A percentile compares a stretch with the other conserved stretches of the same genome.
phyloP scores from a whole-genome alignment of 2,329 filamentous ascomycete genomes.

The Pochonia chlamydosporia region DNA sequence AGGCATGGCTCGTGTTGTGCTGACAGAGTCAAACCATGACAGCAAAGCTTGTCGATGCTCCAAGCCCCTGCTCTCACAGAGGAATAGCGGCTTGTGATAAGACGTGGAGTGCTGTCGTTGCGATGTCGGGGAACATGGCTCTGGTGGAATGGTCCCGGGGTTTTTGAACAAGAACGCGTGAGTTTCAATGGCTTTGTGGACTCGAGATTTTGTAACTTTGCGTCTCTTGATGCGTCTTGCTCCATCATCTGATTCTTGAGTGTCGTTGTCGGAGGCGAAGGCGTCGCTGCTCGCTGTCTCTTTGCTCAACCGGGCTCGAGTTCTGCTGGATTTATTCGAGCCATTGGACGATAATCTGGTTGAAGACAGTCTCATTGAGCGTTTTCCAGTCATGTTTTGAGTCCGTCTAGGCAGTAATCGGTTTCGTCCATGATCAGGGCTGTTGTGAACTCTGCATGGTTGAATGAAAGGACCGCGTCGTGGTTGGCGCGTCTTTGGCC shows the following conservation, averaged over 20 bases:
- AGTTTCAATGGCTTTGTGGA: neutral
- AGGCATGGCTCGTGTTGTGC: constrained; percentile 45
- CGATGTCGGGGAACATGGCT: constrained; percentile 10
- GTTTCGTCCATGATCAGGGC: neutral
- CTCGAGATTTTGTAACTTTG: constrained; percentile 3
- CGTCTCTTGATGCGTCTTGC: constrained; percentile 7
- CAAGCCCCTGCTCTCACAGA: constrained; percentile 29
- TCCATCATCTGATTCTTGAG: neutral
- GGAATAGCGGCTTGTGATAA: constrained; percentile 46
- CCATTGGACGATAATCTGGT: neutral
- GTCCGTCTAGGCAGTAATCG: neutral
- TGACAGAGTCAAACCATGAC: constrained; percentile 45
- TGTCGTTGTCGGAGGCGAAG: constrained; percentile 1
- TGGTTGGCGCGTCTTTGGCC: constrained; percentile 3
- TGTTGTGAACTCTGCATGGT: neutral
- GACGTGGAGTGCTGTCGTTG: constrained; percentile 12
- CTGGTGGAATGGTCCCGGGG: neutral
- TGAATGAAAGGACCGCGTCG: neutral
- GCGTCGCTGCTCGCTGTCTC: neutral
- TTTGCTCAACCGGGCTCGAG: neutral
- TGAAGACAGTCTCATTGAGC: neutral
- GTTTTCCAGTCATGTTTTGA: constrained; percentile 4
- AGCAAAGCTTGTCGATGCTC: constrained; percentile 34
- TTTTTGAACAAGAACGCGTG: constrained; percentile 9
- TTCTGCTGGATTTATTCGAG: neutral